Evolutionary conservation across 176 grass and related monocot species (phyloP), one percentile per base, ranked within the genome.

Genomic region (Echinochloa phyllopogon): DNA sequence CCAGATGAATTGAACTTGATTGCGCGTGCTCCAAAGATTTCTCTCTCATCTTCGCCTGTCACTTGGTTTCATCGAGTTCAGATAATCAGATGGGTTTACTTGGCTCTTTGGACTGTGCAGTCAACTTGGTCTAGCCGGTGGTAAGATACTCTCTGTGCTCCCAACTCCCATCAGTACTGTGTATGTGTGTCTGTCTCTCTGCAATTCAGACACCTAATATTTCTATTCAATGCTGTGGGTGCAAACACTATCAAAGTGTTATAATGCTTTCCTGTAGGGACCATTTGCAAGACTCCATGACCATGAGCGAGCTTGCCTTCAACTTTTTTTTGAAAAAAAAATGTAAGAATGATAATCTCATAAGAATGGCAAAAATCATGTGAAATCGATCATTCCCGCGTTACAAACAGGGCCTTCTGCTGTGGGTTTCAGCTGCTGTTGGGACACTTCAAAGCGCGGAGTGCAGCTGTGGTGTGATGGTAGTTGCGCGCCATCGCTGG

Each of bases 401-500:
- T 57, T 56, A 57, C 9, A 40, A 58, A 58, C 21, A 55, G 18
- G 72, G 6, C 33, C 10, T 27, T 83, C 56, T 18, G 14, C 15
- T 56, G 79, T 61, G 39, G 13, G n/a, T 27, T 10, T 57, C 71
- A 10, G 38, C 39, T 44, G n/a, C 65, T 68, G 38, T 71, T 13
- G n/a, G 33, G 8, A 36, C 53, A 9, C 33, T 52, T 75, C 2
- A 44, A 45, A 21, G 50, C 18, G 74, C 60, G 25, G 16, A n/a
- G 20, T 59, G n/a, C 41, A 45, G 11, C 48, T 66, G 78, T 21
- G n/a, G 9, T 65, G 57, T 45, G 20, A 48, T 51, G 71, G 62
- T 87, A 6, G 62, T 47, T 81, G 69, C 50, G 41, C 57, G 78
- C 40, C 55, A 50, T 87, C 58, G 50, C 33, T 69, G 78, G 45